Base-by-base conservation (phyloP, 2,329 filamentous ascomycete species). In the Cercospora canescens region DNA sequence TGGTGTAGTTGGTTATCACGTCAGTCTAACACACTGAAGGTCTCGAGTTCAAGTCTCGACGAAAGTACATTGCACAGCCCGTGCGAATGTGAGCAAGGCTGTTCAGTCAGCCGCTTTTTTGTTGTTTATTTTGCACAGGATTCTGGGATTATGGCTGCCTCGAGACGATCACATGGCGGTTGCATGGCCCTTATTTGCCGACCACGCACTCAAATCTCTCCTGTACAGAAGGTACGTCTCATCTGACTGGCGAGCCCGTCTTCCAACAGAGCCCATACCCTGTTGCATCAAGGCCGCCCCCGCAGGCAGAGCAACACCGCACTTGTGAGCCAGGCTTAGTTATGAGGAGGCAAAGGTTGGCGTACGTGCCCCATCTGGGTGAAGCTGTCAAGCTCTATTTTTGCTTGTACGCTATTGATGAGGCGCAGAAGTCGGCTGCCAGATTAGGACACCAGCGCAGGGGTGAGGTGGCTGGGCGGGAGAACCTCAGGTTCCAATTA, bases 11-110 rank as follows among this genome's bases (percentile, higher is more conserved):
- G 78, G 78, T 80, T 79, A 80, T 80, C 78, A 80, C 79, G 77
- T 80, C 75, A 79, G 78, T 80, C 78, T 80, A 80, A 80, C 79
- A 80, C 59, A 50, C 52, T 50, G 39, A 58, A 58, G 62, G 62
- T 63, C 61, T 34, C 50, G 41, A 57, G 54, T 52, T 62, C 59
- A 35, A 62, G 41, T 54, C 59, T 39, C 45, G 41, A 50, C 41
- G 59, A 54, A 50, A 62, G 41, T 62, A 62, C 35, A 34, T 32
- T n/a, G 16, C 28, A 56, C 35, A 1, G 6, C 12, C 6, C 14
- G 9, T 50, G 45, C 21, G 45, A 26, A 28, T 30, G 24, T 50
- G 45, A 8, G 4, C 2, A 14, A 8, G 45, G 6, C 45, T 28
- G 6, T 28, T 50, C 24, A 14, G 12, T 6, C 24, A 28, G 45